These are phyloP conservation scores for Rhizopus sp. DNA, from an alignment of 371 early-diverging fungal species.

Conservation along the genomic window DNA sequence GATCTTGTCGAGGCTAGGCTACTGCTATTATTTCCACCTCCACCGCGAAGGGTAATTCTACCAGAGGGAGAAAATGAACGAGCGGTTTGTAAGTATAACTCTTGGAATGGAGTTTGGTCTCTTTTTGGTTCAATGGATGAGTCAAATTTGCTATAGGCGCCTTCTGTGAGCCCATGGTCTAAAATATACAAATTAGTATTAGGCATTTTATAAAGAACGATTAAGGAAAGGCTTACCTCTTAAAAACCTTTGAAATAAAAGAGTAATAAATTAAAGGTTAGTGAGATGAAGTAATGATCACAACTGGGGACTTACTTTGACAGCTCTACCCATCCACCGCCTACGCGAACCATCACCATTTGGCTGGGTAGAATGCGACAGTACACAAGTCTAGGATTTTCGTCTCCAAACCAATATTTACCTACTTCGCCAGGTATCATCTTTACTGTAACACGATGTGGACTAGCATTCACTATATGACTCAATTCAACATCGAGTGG, in stretches of 20 bases:
- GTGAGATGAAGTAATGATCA: neutral
- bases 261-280: neutral
- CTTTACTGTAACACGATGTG: conserved; percentile 32
- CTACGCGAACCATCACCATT: conserved; percentile 80
- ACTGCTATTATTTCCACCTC: conserved; percentile 25
- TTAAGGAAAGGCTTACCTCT: conserved; percentile 9
- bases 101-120: conserved; percentile 20
- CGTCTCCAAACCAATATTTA: conserved; percentile 71
- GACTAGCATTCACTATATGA: conserved; percentile 55
- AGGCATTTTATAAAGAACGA: neutral
- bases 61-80: conserved; percentile 46
- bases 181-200: conserved; percentile 5
- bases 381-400: conserved; percentile 47
- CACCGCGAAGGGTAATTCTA: conserved; percentile 40
- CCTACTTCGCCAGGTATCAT: conserved; percentile 53
- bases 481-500: conserved; percentile 40
- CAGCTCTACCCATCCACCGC: conserved; percentile 81
- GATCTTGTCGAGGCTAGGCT: conserved; percentile 34
- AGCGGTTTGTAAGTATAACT: conserved; percentile 20
- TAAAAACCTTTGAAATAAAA: conserved; percentile 16
- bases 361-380: conserved; percentile 66
- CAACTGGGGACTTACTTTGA: conserved; percentile 38
- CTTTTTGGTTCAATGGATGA: conserved; percentile 1
- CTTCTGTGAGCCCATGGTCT: conserved; percentile 34
- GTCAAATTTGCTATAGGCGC: conserved; percentile 14